A percentile compares a stretch with the other conserved stretches of the same genome.
Conservation (phyloP, 345 rosid species). For the Populus davidiana region DNA sequence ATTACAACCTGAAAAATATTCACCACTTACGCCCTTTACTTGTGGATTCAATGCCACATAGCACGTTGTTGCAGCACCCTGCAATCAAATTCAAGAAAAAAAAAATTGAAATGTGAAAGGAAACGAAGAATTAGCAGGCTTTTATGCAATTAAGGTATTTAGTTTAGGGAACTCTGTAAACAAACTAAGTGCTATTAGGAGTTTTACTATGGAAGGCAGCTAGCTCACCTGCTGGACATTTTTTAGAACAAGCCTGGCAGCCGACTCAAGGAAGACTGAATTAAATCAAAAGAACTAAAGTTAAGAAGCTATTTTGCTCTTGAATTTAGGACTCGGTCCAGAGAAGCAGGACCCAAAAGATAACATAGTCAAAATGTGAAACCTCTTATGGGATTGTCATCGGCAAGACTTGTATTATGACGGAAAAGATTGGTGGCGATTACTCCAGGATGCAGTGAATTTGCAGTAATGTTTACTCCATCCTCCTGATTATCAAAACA, state of each 20-base stretch:
- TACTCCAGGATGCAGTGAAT: constrained; percentile 71
- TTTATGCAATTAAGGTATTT: not conserved
- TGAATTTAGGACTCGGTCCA: not conserved
- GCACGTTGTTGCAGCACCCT: constrained; percentile 83
- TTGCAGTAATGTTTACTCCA: constrained; percentile 50
- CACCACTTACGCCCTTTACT: constrained; percentile 56
- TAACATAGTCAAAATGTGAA: not conserved
- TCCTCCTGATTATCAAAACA: constrained; percentile 44
- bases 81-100: constrained; percentile 1
- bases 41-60: constrained; percentile 71
- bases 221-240: constrained; percentile 46
- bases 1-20: constrained; percentile 57
- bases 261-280: constrained; percentile 32
- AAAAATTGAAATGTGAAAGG: not conserved
- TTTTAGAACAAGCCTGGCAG: constrained; percentile 44
- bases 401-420: constrained; percentile 23
- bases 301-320: not conserved
- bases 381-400: constrained; percentile 29
- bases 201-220: not conserved
- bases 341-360: not conserved
- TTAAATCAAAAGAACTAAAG: constrained; percentile 6
- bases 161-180: not conserved
- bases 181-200: not conserved
- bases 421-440: constrained; percentile 56
- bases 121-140: not conserved